A percentile compares a stretch with the other conserved stretches of the same genome.
These are phyloP conservation scores for Trypanosoma lewisi DNA, from an alignment of 208 protist species.

Conservation along the genomic window DNA sequence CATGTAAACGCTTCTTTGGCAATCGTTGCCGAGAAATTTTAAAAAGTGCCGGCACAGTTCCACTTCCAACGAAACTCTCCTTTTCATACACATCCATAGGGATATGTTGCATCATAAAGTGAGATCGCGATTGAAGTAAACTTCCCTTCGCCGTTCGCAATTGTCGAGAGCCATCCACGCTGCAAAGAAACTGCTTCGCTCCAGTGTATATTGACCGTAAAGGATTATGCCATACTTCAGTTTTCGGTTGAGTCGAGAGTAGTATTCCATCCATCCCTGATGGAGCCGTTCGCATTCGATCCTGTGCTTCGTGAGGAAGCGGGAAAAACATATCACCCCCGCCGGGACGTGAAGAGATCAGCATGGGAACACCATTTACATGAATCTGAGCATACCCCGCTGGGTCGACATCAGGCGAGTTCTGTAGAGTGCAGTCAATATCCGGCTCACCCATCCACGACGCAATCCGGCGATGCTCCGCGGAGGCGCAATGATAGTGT, in stretches of 20 bases:
- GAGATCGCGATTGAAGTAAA: neutral
- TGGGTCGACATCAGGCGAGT: constrained; percentile 33
- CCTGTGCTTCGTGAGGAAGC: constrained; percentile 60
- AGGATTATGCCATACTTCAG: constrained; percentile 23
- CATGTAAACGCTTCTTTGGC: constrained; percentile 6
- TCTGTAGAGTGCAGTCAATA: constrained; percentile 61
- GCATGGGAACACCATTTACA: constrained; percentile 73
- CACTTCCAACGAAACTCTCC: constrained; percentile 19
- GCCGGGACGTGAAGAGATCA: constrained; percentile 68
- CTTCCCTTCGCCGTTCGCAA: neutral
- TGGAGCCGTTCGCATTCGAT: constrained; percentile 17
- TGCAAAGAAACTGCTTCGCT: constrained; percentile 20
- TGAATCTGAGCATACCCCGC: constrained; percentile 60
- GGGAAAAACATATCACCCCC: constrained; percentile 87
- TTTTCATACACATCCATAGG: constrained; percentile 15
- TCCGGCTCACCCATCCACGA: constrained; percentile 75
- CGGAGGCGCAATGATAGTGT: constrained; percentile 83
- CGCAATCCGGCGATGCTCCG: constrained; percentile 58
- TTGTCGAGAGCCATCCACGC: neutral
- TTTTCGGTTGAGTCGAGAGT: constrained; percentile 5
- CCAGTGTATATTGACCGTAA: constrained; percentile 20
- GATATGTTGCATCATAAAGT: constrained; percentile 19
- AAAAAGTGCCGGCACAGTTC: constrained; percentile 27
- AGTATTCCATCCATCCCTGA: neutral
- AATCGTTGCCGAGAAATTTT: constrained; percentile 14